Base-by-base conservation (phyloP, 2,329 filamentous ascomycete species). In the Leptodontidium sp. region DNA sequence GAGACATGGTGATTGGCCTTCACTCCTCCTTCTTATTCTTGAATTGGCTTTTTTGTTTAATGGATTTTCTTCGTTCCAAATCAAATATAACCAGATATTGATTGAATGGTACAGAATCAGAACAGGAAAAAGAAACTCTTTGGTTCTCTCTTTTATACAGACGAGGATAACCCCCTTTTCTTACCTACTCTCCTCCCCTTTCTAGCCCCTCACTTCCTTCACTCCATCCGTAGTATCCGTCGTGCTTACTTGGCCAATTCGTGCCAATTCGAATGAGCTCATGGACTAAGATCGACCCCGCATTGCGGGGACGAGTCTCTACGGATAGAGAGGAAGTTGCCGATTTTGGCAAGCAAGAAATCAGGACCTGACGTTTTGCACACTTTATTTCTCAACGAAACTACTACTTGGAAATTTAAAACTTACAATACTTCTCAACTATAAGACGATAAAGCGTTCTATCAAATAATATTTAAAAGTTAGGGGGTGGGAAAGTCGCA, bases 1-100 rank as follows among this genome's bases (percentile, higher is more conserved):
- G 59, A 58, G 69, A 68, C 72, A 73, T 73, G 12, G 67, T 70
- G 66, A 50, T 21, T 24, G 43, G 21, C 58, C 52, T 45, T 43
- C 11, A 15, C 43, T 32, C 59, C 26, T 9, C 7, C 5, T 45
- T 12, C 17, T 15, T 29, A 24, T 61, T 9, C 14, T 26, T 15
- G 35, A 47, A 43, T 49, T 29, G 58, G 35, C 26, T 61, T 35
- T 32, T 21, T 32, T 21, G 9, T 61, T 11, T 32, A 32, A 29
- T 21, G 21, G 21, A 21, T 2, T 9, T 21, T 61, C 17, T 32
- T 11, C 40, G 29, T 47, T 49, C 40, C 24, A 61, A 40, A 61
- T 1, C 24, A 32, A 24, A 32, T 15, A 14, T 40, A 40, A 61
- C 1, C 24, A 32, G 43, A 32, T 15, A 14, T 40, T 17, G 9